Conservation (phyloP, 495 filamentous ascomycete species). For the Xylaria sp. region DNA sequence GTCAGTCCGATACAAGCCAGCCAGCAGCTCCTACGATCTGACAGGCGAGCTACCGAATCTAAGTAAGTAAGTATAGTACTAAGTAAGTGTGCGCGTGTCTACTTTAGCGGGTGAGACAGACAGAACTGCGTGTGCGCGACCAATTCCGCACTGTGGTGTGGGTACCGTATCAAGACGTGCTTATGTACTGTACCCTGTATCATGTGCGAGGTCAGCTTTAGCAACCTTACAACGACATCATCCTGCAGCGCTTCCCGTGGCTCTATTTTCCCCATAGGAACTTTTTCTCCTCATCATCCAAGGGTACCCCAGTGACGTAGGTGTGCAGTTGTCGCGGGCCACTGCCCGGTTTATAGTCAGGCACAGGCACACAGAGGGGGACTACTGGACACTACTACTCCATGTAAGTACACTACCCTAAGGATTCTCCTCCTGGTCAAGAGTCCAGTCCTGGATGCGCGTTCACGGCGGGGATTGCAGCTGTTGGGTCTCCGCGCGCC, state of each 20-base stretch:
- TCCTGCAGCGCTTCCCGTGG: slow-evolving; percentile 10
- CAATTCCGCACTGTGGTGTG: background rate
- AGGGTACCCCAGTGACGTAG: slow-evolving; percentile 3
- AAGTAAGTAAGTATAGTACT: no score
- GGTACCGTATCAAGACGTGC: background rate
- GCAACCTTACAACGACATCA: slow-evolving; percentile 3
- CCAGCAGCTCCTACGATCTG: background rate
- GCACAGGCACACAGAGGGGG: background rate
- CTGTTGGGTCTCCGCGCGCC: background rate
- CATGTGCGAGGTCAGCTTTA: background rate
- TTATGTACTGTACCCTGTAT: background rate
- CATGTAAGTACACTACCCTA: background rate
- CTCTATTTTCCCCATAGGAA: background rate
- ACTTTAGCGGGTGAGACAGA: no score
- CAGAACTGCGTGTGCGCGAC: background rate
- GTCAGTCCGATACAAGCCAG: background rate
- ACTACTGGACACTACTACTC: slow-evolving; percentile 1
- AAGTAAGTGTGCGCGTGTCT: no score
- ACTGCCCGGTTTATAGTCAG: slow-evolving; percentile 10
- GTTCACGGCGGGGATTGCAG: background rate
- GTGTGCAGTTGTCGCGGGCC: background rate
- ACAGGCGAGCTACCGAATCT: background rate
- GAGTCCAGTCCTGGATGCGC: background rate
- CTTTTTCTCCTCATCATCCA: background rate
- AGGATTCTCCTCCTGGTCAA: background rate